Percentiles rank a stretch among this genome's conserved stretches.
Evolutionary conservation across 2,329 filamentous ascomycete species (phyloP).

Genomic region (Fusarium sp.): DNA sequence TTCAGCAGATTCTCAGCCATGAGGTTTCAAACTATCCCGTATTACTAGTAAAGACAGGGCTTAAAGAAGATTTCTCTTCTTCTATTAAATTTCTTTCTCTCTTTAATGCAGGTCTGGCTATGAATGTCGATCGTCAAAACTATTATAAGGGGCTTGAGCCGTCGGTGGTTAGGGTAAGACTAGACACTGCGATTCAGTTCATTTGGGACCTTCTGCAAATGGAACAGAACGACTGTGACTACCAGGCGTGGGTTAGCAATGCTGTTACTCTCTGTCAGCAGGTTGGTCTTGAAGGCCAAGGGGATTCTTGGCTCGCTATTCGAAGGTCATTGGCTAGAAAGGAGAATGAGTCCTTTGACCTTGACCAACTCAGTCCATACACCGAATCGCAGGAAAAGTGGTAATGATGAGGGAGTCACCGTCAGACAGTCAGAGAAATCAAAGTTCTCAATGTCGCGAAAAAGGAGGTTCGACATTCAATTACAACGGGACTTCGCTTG

Average conservation of each 20-base stretch:
- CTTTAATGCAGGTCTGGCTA: background rate
- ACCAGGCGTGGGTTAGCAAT: background rate
- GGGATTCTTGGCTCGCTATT: background rate
- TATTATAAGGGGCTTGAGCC: background rate
- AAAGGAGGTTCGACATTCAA: too few species aligned
- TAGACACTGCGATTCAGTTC: background rate
- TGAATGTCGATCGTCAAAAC: conserved; percentile 1
- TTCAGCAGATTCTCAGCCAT: background rate
- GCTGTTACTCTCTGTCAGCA: background rate
- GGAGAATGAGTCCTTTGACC: conserved; percentile 9
- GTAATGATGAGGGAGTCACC: too few species aligned
- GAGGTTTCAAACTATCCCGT: background rate
- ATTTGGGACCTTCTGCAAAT: background rate
- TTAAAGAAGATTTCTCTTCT: background rate
- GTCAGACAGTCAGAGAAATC: too few species aligned
- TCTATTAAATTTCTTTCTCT: conserved; percentile 6
- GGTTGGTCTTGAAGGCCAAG: background rate
- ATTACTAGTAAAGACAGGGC: conserved; percentile 1
- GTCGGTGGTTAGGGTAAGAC: background rate
- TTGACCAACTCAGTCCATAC: background rate
- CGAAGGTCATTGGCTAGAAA: background rate
- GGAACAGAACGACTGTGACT: background rate
- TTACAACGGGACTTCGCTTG: too few species aligned
- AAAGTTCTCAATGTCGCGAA: too few species aligned
- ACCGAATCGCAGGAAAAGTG: too few species aligned